Base-by-base conservation (phyloP, 176 grass and related monocot species). In the Chloris gayana region DNA sequence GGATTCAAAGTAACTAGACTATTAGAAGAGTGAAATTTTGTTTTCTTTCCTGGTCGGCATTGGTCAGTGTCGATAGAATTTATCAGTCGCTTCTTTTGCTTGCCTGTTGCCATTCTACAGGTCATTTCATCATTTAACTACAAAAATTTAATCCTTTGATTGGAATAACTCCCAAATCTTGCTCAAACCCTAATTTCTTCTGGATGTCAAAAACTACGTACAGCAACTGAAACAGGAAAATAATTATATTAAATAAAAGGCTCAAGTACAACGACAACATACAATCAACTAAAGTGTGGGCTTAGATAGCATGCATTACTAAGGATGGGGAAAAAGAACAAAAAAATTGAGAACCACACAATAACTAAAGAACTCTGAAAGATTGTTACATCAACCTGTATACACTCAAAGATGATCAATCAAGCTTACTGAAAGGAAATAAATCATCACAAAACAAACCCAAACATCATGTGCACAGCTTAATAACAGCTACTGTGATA, bases 21-120 rank as follows among this genome's bases (percentile, higher is more conserved):
- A 64, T 90, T 84, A 67, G 87, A 88, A 38, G 89, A 78, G 34
- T 92, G 70, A 44, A 82, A 35, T 70, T 80, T 92, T 57, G 85
- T 62, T 76, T 92, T 96, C 90, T 92, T 95, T 73, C 85, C 89
- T 10, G 85, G 50, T 71, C 71, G 92, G 24, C 74, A 67, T 83
- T 87, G 90, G n/a, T 92, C 93, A 33, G 91, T 70, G 26, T 90
- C 70, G 18, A 75, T 92, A 47, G 71, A 88, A 78, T 75, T 90
- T 80, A 76, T 85, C 22, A 90, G 71, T 5, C 93, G 93, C 72
- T 91, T 96, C 72, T 90, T 96, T 76, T 92, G 93, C 72, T 90
- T 91, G 76, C 87, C 86, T 75, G 90, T 83, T 85, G 93, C 88
- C 93, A 92, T 96, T 86, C 75, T 87, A 82, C 85, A 92, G 65